A percentile compares a stretch with the other conserved stretches of the same genome.
These are phyloP conservation scores for Botryococcus braunii DNA, from an alignment of 163 green algal species.

Conservation along the genomic window DNA sequence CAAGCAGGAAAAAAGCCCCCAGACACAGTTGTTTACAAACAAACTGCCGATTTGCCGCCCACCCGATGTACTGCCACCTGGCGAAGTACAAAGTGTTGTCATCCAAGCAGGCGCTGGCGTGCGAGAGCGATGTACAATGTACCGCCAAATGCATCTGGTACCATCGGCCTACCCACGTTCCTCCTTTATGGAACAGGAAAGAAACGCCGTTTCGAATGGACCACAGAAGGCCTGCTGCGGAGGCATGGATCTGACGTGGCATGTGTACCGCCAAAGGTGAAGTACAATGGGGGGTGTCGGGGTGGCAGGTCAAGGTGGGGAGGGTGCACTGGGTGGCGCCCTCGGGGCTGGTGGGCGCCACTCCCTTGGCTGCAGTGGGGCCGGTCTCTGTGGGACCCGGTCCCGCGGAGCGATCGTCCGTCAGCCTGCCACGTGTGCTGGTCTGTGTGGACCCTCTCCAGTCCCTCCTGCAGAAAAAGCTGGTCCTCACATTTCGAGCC, in stretches of 20 bases:
- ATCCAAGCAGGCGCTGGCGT: no score
- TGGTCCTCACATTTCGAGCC: constrained; percentile 50
- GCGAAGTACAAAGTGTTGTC: no score
- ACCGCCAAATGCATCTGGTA: no score
- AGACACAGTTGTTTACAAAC: no score
- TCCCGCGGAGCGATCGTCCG: constrained; percentile 46
- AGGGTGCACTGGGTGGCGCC: constrained; percentile 49
- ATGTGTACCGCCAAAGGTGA: background rate
- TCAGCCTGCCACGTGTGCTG: constrained; percentile 26
- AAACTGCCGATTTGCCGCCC: no score
- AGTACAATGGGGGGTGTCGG: background rate
- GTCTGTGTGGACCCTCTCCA: constrained; percentile 49
- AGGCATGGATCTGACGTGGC: background rate
- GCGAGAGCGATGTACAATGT: no score
- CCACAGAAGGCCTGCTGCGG: no score
- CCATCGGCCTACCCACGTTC: no score
- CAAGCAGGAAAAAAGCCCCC: no score
- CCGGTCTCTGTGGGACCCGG: constrained; percentile 50
- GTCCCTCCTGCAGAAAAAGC: constrained; percentile 45
- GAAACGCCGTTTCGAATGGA: no score
- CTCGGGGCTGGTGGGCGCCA: constrained; percentile 31
- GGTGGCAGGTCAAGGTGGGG: constrained; percentile 40
- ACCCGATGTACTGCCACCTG: no score
- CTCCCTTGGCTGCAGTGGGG: constrained; percentile 43
- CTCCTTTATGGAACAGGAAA: no score